Evolutionary conservation across 208 protist genomes (phyloP), one percentile per base, ranked within the genome.

Genomic region (Acanthamoeba healyi): DNA sequence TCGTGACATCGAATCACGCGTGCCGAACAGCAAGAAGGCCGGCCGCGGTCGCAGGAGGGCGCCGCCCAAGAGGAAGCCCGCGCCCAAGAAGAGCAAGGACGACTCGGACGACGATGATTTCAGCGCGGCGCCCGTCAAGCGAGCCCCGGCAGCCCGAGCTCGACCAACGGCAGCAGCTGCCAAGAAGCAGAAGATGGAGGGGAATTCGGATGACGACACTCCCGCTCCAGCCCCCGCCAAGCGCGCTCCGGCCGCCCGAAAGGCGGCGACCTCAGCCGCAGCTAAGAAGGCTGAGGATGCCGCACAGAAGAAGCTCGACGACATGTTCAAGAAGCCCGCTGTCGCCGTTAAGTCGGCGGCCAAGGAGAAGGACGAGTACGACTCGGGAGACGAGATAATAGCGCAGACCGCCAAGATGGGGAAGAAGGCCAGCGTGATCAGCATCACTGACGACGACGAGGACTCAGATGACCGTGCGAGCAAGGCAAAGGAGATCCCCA

Each of bases 291-390:
- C 22, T 32, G 81, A 24, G n/a, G 56, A 91, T 40, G 15, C 54
- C 34, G 22, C 51, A 19, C 84, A 91, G 56, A 91, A 67, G 34
- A 91, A 40, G 84, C 36, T 91, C 32, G 54, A 91, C n/a, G 51
- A 65, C 56, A 29, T 91, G 84, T 91, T 91, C 84, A 91, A 91
- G 42, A 91, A 91, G 84, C 84, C 84, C n/a, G 17, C 84, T 2
- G 77, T 7, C n/a, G 17, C 84, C 12, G 77, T 7, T 17, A 86
- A 86, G 56, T 14, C 51, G 38, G 38, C 81, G n/a, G 10, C 74
- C 3, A 44, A 84, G 74, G 36, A 44, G 19, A 88, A 32, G 40
- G 54, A 54, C 10, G 19, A 87, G 44, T 91, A 65, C 61, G 84
- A 91, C 56, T 91, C 84, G 15, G 84, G 61, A 7, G 84, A 91